Base-by-base conservation (phyloP, 2,329 filamentous ascomycete genomes). In the Fusarium concolor region DNA sequence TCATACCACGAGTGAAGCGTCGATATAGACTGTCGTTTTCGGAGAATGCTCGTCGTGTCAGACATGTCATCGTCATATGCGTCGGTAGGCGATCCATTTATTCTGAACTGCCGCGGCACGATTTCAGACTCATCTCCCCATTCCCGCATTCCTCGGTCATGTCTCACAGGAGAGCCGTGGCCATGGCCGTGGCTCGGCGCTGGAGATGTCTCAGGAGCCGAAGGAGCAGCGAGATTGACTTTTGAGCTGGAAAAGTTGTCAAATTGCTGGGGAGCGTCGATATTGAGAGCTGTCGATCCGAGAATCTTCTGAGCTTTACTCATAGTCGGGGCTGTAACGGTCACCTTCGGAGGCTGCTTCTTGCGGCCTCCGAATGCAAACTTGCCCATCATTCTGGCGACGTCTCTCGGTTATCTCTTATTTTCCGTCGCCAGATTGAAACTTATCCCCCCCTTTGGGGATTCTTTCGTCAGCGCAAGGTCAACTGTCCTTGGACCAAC, bases 1-100 rank as follows among this genome's bases (percentile, higher is more conserved):
- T 88, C 86, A 74, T 88, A 88, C 75, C 83, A 86, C 1, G 85
- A 86, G 31, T 79, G 79, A 60, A 87, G 82, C n/a, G 86, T 87
- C 6, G 86, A 87, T 37, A 79, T 83, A 3, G 86, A 88, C 44
- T 81, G 79, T 31, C 82, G 83, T 47, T 85, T 83, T 39, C 81
- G 79, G 35, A 86, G 64, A 17, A 74, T 61, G 56, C 79, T 82
- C 4, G 82, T 81, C 22, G 79, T 78, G 45, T 85, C 82, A 10
- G 81, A 82, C 44, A 74, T 69, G 22, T 75, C 71, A 9, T 76
- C 71, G 38, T 72, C 67, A 24, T 71, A 71, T 26, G 66, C 63
- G n/a, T 73, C 70, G 12, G 56, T 67, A 28, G 59, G 60, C 52
- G 51, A 52, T 15, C 45, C 66, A 14, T 65, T 63, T 17, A 50